Evolutionary conservation across 2,329 filamentous ascomycete species (phyloP).

Genomic region (Aspergillus brunneoviolaceus): DNA sequence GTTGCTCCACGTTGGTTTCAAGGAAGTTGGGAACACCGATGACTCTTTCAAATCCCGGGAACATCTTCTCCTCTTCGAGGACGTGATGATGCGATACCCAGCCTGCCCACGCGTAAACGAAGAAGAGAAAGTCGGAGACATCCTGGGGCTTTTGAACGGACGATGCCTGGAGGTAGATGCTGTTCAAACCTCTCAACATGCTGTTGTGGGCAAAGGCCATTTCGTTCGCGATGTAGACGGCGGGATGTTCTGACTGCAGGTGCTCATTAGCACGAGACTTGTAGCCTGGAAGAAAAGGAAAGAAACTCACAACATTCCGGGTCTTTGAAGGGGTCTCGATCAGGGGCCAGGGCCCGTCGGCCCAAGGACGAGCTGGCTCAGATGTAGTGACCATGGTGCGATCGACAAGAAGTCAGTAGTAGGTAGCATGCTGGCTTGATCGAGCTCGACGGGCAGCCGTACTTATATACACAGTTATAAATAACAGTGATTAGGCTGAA

Average conservation of each 20-base stretch:
- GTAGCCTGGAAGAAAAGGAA: too few relatives aligned
- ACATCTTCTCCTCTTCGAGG: constrained; percentile 7
- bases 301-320: background rate
- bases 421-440: background rate
- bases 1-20: background rate
- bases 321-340: constrained; percentile 2
- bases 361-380: background rate
- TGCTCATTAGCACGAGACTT: background rate
- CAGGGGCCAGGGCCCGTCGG: constrained; percentile 2
- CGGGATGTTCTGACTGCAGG: background rate
- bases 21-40: background rate
- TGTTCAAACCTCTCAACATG: constrained; percentile 5
- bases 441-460: background rate
- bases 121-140: constrained; percentile 4
- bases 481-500: background rate
- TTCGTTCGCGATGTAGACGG: constrained; percentile 5
- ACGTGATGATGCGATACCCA: constrained; percentile 6
- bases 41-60: background rate
- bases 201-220: constrained; percentile 7
- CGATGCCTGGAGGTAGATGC: constrained; percentile 2
- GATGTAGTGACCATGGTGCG: background rate
- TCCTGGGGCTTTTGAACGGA: background rate
- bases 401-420: background rate
- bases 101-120: background rate
- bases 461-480: background rate